phyloP scores from a whole-genome alignment of 1,284 basidiomycete species.

The Melampsora americana region DNA sequence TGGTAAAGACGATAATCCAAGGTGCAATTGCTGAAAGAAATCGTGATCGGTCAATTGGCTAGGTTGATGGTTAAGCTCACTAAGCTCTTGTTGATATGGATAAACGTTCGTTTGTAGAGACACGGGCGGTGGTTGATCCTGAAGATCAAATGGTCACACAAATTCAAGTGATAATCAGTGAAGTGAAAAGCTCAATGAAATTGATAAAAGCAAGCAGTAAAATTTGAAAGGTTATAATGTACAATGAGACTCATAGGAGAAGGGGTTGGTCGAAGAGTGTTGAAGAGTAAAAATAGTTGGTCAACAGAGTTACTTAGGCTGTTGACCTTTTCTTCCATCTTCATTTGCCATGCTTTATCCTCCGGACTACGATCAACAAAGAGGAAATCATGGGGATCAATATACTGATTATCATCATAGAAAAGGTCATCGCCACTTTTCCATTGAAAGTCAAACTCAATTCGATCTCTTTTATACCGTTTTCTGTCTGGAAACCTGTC shows the following conservation, averaged over 20 bases:
- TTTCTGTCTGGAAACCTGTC: neutral
- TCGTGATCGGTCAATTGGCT: too few relatives aligned
- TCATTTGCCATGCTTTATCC: conserved; percentile 11
- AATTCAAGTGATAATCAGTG: neutral
- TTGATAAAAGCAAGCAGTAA: neutral
- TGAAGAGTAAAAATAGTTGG: neutral
- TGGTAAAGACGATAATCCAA: neutral
- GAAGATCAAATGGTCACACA: too few relatives aligned
- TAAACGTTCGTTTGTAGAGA: neutral
- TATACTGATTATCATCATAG: too few relatives aligned
- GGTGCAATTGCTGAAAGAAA: too few relatives aligned
- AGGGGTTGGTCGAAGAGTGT: neutral
- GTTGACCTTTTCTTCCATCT: conserved; percentile 3
- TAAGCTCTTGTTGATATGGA: neutral
- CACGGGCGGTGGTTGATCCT: neutral
- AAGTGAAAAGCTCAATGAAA: neutral
- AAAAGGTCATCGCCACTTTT: too few relatives aligned
- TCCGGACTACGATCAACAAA: conserved; percentile 2
- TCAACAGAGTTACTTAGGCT: neutral
- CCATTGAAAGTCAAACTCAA: too few relatives aligned
- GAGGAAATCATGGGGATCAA: neutral
- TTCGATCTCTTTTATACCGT: too few relatives aligned
- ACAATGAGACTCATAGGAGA: neutral
- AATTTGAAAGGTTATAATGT: neutral
- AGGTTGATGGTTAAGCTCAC: too few relatives aligned